Evolutionary conservation across 2,329 filamentous ascomycete genomes (phyloP), one percentile per base, ranked within the genome.

Genomic region (Bipolaris cookei): DNA sequence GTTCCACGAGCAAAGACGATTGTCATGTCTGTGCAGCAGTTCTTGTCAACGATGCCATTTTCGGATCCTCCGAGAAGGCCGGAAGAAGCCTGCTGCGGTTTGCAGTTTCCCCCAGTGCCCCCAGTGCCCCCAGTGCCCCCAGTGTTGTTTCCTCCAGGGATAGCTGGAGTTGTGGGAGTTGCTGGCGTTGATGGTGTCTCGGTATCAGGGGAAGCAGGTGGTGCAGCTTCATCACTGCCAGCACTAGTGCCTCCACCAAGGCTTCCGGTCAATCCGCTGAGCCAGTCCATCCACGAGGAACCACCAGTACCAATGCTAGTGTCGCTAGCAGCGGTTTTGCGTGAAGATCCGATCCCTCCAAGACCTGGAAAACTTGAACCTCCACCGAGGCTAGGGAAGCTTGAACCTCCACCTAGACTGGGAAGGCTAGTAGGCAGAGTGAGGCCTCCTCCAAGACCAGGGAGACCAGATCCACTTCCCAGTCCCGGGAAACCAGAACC

Each of bases 1-100:
- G 77, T 80, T 16, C 78, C 78, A 28, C 78, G 77, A 14, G 78
- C 78, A 51, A 78, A 80, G 50, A 80, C 76, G 49, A 80, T 71
- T 2, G 78, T 80, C 61, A 80, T 59, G 2, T 73, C 72, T 45
- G 78, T 72, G 68, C 79, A 81, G 65, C 70, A 76, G 18, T 58
- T 68, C 56, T 77, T 75, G 38, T 75, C 63, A 7, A 67, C 71
- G 32, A 81, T 71, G 8, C 76, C 78, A 58, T 79, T 79, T 43
- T 77, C 75, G 6, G 68, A 70, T n/a, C 67, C 68, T 23, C 59
- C 59, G 4, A 58, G 49, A 23, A 69, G 68, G 42, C 67, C 56
- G 8, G 55, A 43, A 3, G 55, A 57, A 32, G 67, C 49, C 1
- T 54, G 52, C 28, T 70, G 67, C 2, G 63, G 55, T 18, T 45